phyloP scores from a whole-genome alignment of 2,329 filamentous ascomycete species.

The Chaetomiaceae sp. region DNA sequence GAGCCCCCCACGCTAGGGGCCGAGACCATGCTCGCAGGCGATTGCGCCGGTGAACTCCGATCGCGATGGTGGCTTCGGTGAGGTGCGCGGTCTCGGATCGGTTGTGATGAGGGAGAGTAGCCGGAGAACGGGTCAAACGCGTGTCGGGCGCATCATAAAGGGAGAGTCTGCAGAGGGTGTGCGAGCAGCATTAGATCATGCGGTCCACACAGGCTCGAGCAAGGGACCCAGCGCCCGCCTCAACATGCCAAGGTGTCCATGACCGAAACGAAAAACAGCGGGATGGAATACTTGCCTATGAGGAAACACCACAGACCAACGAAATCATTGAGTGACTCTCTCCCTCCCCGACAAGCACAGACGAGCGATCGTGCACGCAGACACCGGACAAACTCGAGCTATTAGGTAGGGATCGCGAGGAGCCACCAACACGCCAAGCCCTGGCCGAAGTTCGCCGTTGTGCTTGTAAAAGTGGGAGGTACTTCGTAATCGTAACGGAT shows the following conservation, averaged over 20 bases:
- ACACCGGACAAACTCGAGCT: background rate
- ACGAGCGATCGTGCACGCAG: background rate
- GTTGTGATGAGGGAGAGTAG: background rate
- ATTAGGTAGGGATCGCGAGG: no score
- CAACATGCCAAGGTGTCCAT: background rate
- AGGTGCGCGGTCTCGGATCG: background rate
- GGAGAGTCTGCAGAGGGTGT: conserved; percentile 1
- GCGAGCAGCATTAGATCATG: conserved; percentile 7
- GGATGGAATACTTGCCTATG: background rate
- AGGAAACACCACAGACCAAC: background rate
- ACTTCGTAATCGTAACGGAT: no score
- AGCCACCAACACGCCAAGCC: conserved; percentile 2
- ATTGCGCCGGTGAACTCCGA: background rate
- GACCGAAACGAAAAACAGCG: background rate
- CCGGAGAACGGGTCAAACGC: conserved; percentile 13
- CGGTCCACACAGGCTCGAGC: background rate
- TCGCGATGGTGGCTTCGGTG: background rate
- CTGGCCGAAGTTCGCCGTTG: background rate
- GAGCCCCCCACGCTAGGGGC: conserved; percentile 15
- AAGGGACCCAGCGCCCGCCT: no score
- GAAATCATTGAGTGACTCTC: background rate
- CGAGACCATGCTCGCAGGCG: conserved; percentile 18
- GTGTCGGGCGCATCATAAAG: conserved; percentile 19
- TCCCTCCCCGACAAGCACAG: background rate
- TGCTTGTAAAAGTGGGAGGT: no score